These are phyloP conservation scores for Spiromastix sp. DNA, from an alignment of 2,329 filamentous ascomycete genomes.

Conservation along the genomic window DNA sequence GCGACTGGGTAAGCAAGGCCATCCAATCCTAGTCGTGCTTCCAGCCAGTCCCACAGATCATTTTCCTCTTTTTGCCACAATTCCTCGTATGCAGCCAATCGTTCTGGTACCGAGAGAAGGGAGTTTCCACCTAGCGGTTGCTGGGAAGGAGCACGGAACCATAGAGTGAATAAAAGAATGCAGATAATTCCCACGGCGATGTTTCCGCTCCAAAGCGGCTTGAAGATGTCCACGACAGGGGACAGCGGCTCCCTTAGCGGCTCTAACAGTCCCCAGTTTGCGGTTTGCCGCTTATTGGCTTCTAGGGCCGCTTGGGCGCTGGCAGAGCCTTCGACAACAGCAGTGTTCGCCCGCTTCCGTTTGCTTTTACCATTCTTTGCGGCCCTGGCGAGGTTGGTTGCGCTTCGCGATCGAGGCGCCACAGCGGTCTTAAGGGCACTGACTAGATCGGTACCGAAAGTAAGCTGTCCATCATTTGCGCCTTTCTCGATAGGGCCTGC, in stretches of 20 bases:
- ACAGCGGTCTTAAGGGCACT: constrained; percentile 64
- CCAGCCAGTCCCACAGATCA: constrained; percentile 87
- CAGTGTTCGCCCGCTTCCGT: constrained; percentile 46
- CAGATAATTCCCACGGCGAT: constrained; percentile 66
- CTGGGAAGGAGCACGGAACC: constrained; percentile 47
- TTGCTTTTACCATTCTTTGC: constrained; percentile 48
- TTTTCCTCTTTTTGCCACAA: constrained; percentile 84
- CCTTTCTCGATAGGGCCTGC: constrained; percentile 91
- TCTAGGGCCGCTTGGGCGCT: constrained; percentile 35
- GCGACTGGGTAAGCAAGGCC: constrained; percentile 31
- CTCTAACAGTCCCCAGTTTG: constrained; percentile 72
- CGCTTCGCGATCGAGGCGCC: constrained; percentile 50
- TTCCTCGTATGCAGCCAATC: constrained; percentile 78
- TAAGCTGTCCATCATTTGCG: constrained; percentile 76
- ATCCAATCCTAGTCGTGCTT: constrained; percentile 71
- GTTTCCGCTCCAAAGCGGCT: constrained; percentile 64
- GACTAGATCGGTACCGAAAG: constrained; percentile 73
- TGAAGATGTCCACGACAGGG: constrained; percentile 58
- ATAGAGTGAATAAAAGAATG: constrained; percentile 61
- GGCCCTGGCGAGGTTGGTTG: constrained; percentile 34
- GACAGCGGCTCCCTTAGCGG: constrained; percentile 60
- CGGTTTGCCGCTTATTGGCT: constrained; percentile 28
- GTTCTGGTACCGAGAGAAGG: constrained; percentile 45
- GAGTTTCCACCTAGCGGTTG: constrained; percentile 28
- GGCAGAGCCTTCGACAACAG: constrained; percentile 29